Percentiles rank a stretch among this genome's conserved stretches.
Conservation (phyloP, 2,329 filamentous ascomycete genomes). For the Pestalotiopsis sp. region DNA sequence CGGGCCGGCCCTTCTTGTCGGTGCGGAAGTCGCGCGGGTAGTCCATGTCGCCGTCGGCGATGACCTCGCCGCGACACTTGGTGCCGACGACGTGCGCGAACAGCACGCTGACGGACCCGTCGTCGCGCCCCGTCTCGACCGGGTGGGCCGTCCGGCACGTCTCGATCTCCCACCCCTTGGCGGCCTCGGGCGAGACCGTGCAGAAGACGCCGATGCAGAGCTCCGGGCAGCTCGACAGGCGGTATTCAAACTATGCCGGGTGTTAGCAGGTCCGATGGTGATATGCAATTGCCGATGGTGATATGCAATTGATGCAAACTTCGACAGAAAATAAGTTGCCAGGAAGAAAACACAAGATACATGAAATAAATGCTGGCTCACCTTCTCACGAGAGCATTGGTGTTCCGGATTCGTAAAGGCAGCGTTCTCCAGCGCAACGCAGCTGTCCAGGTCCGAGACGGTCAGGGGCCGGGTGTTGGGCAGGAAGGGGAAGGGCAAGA, state of each 20-base stretch:
- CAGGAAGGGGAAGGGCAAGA: constrained; percentile 63
- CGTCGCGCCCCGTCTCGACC: constrained; percentile 61
- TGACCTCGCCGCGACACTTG: constrained; percentile 61
- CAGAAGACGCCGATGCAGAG: constrained; percentile 82
- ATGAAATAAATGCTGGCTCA: constrained; percentile 29
- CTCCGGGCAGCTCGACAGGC: constrained; percentile 73
- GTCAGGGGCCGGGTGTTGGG: constrained; percentile 77
- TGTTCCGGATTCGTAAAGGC: constrained; percentile 54
- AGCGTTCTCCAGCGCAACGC: constrained; percentile 56
- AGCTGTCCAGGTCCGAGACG: constrained; percentile 64
- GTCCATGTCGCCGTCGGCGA: constrained; percentile 79
- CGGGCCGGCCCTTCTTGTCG: constrained; percentile 43
- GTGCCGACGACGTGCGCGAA: constrained; percentile 81
- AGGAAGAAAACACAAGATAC: background rate
- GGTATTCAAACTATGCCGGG: constrained; percentile 69
- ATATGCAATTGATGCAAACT: background rate
- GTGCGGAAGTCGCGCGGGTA: constrained; percentile 69
- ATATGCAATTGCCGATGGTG: background rate
- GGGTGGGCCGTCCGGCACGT: constrained; percentile 57
- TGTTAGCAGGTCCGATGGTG: background rate
- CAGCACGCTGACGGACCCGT: constrained; percentile 62
- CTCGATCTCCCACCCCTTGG: constrained; percentile 49
- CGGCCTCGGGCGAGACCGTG: constrained; percentile 53
- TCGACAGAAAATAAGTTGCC: background rate
- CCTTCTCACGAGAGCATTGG: constrained; percentile 57